Base-by-base conservation (phyloP, 208 protist genomes). In the Leishmania aethiopica region DNA sequence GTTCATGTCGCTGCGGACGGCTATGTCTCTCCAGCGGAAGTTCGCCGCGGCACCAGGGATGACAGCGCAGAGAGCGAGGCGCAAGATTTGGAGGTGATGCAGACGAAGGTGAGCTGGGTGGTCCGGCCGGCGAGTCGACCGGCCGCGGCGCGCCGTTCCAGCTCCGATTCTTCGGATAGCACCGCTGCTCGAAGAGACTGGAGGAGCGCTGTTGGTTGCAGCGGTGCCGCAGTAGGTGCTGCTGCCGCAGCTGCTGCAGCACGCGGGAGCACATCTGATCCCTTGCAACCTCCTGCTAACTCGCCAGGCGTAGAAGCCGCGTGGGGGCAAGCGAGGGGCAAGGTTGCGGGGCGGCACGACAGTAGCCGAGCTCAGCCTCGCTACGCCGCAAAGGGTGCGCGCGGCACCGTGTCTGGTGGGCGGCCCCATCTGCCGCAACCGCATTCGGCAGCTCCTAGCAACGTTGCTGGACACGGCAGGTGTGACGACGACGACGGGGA, bases 61-160 rank as follows among this genome's bases (percentile, higher is more conserved):
- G 60, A 81, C 47, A 59, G 32, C 19, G 35, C 32, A 17, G 45
- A 40, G 40, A 70, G 67, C 22, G 57, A 77, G 40, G 83, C 82
- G 69, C 70, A 88, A 35, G 90, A 94, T 75, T 75, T 94, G 84
- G 90, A 95, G 81, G 89, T 94, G 82, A 82, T 86, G 70, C 90
- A 86, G 53, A 93, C 89, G 45, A 87, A 95, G 74, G 90, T 95
- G 47, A 82, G 76, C 71, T 95, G 90, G 89, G 80, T 90, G 51
- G 77, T 95, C 64, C 57, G 55, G 37, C 47, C 77, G 13, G 59
- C 79, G 0, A 11, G 32, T 57, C 80, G 32, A 40, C 22, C 64
- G 22, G 57, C 35, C 51, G n/a, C 66, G 1, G 47, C 66, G 35
- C 35, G 42, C 71, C 53, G 40, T 7, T 49, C 40, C 25, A 75